phyloP scores from a whole-genome alignment of 2,329 filamentous ascomycete species.

The Cordyceps fumosorosea region DNA sequence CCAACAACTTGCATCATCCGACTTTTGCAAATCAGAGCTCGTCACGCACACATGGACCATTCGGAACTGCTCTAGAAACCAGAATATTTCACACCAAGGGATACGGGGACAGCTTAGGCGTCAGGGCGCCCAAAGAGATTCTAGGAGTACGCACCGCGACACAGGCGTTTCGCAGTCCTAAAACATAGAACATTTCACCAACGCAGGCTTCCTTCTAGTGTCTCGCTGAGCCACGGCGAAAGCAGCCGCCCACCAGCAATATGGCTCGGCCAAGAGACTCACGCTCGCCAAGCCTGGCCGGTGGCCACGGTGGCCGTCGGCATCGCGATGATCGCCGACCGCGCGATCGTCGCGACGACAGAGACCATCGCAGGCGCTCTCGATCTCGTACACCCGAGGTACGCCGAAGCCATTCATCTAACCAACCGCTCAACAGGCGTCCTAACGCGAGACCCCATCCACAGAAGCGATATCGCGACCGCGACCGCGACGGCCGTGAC shows the following conservation, averaged over 20 bases:
- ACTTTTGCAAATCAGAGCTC: background rate
- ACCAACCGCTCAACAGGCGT: conserved; percentile 15
- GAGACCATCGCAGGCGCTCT: conserved; percentile 48
- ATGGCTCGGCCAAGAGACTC: conserved; percentile 62
- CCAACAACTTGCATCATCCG: background rate
- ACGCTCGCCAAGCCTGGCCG: conserved; percentile 91
- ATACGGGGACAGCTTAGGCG: background rate
- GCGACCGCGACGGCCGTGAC: conserved; percentile 38
- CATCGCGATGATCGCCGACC: conserved; percentile 53
- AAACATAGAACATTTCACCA: conserved; percentile 11
- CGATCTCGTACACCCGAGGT: conserved; percentile 60
- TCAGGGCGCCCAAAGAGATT: conserved; percentile 2
- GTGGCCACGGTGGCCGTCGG: conserved; percentile 71
- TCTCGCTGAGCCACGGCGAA: background rate
- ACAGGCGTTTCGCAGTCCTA: conserved; percentile 10
- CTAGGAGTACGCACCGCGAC: conserved; percentile 13
- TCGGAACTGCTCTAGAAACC: background rate
- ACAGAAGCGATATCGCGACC: conserved; percentile 55
- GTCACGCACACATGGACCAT: background rate
- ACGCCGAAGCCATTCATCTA: conserved; percentile 29
- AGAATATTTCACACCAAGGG: background rate
- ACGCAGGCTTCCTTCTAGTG: conserved; percentile 10
- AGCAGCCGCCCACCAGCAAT: conserved; percentile 8
- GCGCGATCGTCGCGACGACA: conserved; percentile 43
- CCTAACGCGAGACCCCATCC: conserved; percentile 31